A percentile compares a stretch with the other conserved stretches of the same genome.
Conservation (phyloP, 768 basidiomycete genomes). For the Macrolepiota dolichaula region DNA sequence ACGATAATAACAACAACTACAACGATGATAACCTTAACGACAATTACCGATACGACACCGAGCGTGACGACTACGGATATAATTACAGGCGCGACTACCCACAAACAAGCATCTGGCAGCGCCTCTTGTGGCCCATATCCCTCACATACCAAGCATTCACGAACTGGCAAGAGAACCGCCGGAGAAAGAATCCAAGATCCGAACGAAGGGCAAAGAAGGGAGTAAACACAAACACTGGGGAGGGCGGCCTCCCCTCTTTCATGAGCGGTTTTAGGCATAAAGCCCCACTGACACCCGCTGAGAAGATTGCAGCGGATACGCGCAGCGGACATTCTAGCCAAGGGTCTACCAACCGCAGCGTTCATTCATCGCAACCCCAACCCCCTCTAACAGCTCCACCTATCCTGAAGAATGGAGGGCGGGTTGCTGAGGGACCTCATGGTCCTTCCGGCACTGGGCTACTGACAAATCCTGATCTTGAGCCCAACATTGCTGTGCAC, state of each 20-base stretch:
- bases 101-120: not conserved
- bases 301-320: not conserved
- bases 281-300: not conserved
- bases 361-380: not conserved
- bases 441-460: not conserved
- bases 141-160: not conserved
- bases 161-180: not conserved
- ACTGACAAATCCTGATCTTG: not conserved
- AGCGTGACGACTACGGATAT: not conserved
- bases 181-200: not conserved
- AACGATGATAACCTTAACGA: not conserved
- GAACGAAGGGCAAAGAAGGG: not conserved
- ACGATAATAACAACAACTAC: not conserved
- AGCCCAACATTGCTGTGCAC: not conserved
- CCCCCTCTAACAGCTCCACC: not conserved
- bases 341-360: not conserved
- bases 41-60: not conserved
- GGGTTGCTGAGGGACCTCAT: not conserved
- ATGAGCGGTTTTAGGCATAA: not conserved
- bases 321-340: not conserved
- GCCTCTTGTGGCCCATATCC: constrained; percentile 5
- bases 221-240: no score
- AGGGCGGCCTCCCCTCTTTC: not conserved
- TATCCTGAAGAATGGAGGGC: not conserved
- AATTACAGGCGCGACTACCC: not conserved